Conservation (phyloP, 176 grass and related monocot species). For the Eremochloa ophiuroides region DNA sequence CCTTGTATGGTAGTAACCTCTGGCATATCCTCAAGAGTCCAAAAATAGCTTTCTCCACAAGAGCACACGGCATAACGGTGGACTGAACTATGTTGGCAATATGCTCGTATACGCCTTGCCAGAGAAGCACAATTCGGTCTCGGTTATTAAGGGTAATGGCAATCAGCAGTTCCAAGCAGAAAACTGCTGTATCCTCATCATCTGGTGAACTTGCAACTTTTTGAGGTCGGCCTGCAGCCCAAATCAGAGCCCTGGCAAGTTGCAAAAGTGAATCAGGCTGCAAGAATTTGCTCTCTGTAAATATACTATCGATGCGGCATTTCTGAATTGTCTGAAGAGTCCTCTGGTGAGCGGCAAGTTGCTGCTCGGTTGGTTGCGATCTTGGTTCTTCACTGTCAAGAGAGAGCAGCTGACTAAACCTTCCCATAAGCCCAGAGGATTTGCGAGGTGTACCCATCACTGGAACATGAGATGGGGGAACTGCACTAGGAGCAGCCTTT, state of each 20-base stretch:
- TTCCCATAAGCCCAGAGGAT: slow-evolving; percentile 97
- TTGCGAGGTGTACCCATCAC: slow-evolving; percentile 81
- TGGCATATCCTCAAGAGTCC: slow-evolving; percentile 94
- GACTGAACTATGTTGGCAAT: slow-evolving; percentile 95
- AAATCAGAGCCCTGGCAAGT: slow-evolving; percentile 85
- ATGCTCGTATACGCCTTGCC: slow-evolving; percentile 97
- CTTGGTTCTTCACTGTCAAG: slow-evolving; percentile 97
- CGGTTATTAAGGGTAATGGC: slow-evolving; percentile 91
- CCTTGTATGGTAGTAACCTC: slow-evolving; percentile 94
- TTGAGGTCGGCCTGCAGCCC: slow-evolving; percentile 88
- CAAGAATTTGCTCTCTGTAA: slow-evolving; percentile 92
- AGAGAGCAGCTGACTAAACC: slow-evolving; percentile 94
- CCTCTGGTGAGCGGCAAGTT: slow-evolving; percentile 93
- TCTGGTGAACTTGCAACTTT: slow-evolving; percentile 77
- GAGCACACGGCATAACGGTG: slow-evolving; percentile 83
- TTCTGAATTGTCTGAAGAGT: slow-evolving; percentile 97
- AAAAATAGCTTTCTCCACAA: slow-evolving; percentile 98
- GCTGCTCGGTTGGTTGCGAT: slow-evolving; percentile 92
- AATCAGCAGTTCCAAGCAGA: slow-evolving; percentile 95
- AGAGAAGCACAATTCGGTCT: slow-evolving; percentile 87
- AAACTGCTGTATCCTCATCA: slow-evolving; percentile 96
- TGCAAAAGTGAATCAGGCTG: slow-evolving; percentile 87
- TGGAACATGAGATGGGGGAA: slow-evolving; percentile 81
- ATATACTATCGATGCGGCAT: slow-evolving; percentile 91
- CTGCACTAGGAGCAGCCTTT: slow-evolving; percentile 61